Percentiles rank a stretch among this genome's conserved stretches.
phyloP scores from a whole-genome alignment of 805 yeast genomes.

The Wickerhamomyces canadensis region DNA sequence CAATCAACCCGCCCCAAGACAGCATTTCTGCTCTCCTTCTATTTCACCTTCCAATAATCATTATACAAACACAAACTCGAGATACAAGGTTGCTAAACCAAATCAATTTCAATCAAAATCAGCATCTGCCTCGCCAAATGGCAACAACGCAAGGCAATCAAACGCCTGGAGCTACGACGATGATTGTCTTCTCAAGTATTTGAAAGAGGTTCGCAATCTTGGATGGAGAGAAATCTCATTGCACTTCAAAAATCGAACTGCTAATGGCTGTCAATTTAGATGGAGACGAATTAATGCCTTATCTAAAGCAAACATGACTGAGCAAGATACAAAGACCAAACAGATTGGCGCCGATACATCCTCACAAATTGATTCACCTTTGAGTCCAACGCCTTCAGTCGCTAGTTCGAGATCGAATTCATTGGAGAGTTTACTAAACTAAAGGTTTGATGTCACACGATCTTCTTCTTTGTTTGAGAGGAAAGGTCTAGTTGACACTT shows the following conservation, averaged over 20 bases:
- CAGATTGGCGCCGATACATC: no score
- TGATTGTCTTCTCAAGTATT: conserved; percentile 50
- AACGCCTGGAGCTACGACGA: conserved; percentile 62
- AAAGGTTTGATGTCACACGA: neutral
- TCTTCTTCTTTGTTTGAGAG: no score
- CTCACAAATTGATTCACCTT: no score
- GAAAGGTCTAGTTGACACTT: no score
- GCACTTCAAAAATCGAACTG: conserved; percentile 63
- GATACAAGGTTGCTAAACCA: conserved; percentile 14
- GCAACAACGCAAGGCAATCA: conserved; percentile 17
- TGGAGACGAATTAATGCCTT: conserved; percentile 49
- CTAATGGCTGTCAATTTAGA: conserved; percentile 72
- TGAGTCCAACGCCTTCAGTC: neutral
- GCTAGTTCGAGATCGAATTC: conserved; percentile 2
- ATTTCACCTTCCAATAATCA: conserved; percentile 1
- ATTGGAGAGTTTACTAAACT: conserved; percentile 8
- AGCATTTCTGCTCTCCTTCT: neutral
- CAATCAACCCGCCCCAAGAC: conserved; percentile 1
- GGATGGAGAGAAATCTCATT: conserved; percentile 76
- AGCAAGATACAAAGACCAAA: no score
- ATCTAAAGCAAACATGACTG: conserved; percentile 9
- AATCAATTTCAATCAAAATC: no score
- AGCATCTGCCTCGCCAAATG: no score
- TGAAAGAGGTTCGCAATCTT: conserved; percentile 61
- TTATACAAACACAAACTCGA: neutral